phyloP scores from a whole-genome alignment of 2,329 filamentous ascomycete species.

The Fusarium brachygibbosum region DNA sequence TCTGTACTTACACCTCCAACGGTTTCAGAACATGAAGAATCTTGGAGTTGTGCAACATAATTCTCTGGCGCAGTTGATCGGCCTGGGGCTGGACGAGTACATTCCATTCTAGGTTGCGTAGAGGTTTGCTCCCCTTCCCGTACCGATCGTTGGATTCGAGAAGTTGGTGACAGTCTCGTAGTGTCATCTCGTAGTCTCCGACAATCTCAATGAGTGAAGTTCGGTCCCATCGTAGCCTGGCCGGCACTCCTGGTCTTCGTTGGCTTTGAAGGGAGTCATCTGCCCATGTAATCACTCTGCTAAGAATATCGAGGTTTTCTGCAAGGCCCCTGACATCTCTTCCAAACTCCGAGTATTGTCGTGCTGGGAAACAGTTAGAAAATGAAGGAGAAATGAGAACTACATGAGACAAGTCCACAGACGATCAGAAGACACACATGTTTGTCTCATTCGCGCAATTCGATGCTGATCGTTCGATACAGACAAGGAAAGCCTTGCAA shows the following conservation, averaged over 20 bases:
- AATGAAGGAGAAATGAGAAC: background rate
- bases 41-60: conserved; percentile 54
- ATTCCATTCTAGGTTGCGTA: conserved; percentile 56
- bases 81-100: conserved; percentile 52
- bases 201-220: conserved; percentile 48
- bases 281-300: conserved; percentile 48
- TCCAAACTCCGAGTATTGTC: conserved; percentile 53
- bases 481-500: conserved; percentile 34
- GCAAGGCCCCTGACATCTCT: conserved; percentile 51
- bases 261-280: conserved; percentile 47
- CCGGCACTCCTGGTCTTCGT: conserved; percentile 41
- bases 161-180: conserved; percentile 52
- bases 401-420: background rate
- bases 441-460: conserved; percentile 3
- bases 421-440: background rate
- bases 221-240: conserved; percentile 44
- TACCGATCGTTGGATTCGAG: conserved; percentile 51
- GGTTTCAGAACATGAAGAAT: conserved; percentile 53
- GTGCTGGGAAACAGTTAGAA: conserved; percentile 42
- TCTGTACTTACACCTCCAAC: conserved; percentile 53
- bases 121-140: conserved; percentile 42
- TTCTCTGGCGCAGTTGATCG: conserved; percentile 51
- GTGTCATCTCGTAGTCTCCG: conserved; percentile 51
- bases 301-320: conserved; percentile 52
- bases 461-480: conserved; percentile 3